Percentiles rank a stretch among this genome's conserved stretches.
Evolutionary conservation across 2,329 filamentous ascomycete genomes (phyloP).

Genomic region (Xylariaceae sp.): DNA sequence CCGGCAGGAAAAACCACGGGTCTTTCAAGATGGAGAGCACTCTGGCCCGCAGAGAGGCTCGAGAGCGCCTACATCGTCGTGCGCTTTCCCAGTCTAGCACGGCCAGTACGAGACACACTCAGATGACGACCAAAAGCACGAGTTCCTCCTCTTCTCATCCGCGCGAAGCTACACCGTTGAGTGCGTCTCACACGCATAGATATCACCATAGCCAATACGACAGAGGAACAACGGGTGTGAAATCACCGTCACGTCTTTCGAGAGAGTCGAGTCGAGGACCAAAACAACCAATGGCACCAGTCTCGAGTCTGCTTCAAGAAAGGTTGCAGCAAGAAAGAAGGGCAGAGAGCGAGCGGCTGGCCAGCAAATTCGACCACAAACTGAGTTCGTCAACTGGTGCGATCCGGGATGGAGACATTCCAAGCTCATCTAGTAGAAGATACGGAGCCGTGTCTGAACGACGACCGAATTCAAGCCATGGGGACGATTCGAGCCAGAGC

Average conservation of each 20-base stretch:
- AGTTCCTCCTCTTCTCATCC: constrained; percentile 52
- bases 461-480: constrained; percentile 53
- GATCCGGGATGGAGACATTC: constrained; percentile 42
- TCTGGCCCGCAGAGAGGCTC: constrained; percentile 31
- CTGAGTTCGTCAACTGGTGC: constrained; percentile 49
- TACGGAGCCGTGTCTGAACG: constrained; percentile 43
- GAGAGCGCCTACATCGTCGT: constrained; percentile 46
- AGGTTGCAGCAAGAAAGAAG: constrained; percentile 59
- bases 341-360: constrained; percentile 54
- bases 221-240: constrained; percentile 44
- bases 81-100: constrained; percentile 54
- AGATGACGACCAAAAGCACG: constrained; percentile 50
- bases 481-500: constrained; percentile 55
- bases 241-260: constrained; percentile 50
- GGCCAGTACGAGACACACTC: constrained; percentile 48
- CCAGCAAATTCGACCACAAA: constrained; percentile 47
- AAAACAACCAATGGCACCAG: constrained; percentile 46
- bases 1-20: background rate
- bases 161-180: constrained; percentile 46
- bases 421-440: constrained; percentile 49
- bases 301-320: constrained; percentile 62
- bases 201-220: constrained; percentile 50
- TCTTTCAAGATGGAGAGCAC: constrained; percentile 36
- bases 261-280: constrained; percentile 52
- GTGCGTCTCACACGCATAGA: constrained; percentile 48